phyloP scores from a whole-genome alignment of 2,329 filamentous ascomycete species.

The Alternaria gansuensis region DNA sequence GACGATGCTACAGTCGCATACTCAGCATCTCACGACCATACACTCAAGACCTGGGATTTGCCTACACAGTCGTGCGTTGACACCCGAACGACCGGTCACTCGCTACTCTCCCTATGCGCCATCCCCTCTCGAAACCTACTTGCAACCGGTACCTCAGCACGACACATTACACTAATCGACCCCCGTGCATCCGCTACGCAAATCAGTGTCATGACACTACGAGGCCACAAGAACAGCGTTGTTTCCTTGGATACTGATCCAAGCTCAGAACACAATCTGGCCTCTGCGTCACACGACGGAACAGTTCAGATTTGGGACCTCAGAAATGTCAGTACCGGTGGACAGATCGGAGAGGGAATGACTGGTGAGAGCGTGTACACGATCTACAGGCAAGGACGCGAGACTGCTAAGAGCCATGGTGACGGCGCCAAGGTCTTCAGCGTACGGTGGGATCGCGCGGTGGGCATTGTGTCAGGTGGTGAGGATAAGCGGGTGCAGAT shows the following conservation, averaged over 20 bases:
- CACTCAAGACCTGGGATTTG: conserved; percentile 88
- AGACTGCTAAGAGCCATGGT: conserved; percentile 67
- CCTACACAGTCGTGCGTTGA: conserved; percentile 81
- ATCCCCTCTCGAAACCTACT: conserved; percentile 71
- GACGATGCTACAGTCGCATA: conserved; percentile 88
- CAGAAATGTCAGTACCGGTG: conserved; percentile 69
- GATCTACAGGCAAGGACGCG: conserved; percentile 76
- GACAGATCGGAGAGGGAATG: conserved; percentile 60
- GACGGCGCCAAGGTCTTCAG: conserved; percentile 91
- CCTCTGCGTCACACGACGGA: conserved; percentile 90
- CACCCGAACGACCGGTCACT: conserved; percentile 82
- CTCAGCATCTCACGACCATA: conserved; percentile 90
- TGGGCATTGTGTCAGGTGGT: conserved; percentile 89
- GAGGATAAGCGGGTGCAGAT: conserved; percentile 97
- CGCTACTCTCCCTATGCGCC: conserved; percentile 80
- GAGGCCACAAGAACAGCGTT: conserved; percentile 82
- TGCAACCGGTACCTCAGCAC: conserved; percentile 80
- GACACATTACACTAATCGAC: conserved; percentile 93
- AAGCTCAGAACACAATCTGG: conserved; percentile 80
- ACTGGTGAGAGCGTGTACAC: conserved; percentile 78
- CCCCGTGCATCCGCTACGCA: conserved; percentile 79
- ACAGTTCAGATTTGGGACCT: conserved; percentile 96
- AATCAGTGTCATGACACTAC: conserved; percentile 87
- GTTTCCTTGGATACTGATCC: conserved; percentile 67
- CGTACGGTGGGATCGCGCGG: conserved; percentile 82